Percentiles rank a stretch among this genome's conserved stretches.
phyloP scores from a whole-genome alignment of 2,329 filamentous ascomycete genomes.

The Ceratocystis cubensis region DNA sequence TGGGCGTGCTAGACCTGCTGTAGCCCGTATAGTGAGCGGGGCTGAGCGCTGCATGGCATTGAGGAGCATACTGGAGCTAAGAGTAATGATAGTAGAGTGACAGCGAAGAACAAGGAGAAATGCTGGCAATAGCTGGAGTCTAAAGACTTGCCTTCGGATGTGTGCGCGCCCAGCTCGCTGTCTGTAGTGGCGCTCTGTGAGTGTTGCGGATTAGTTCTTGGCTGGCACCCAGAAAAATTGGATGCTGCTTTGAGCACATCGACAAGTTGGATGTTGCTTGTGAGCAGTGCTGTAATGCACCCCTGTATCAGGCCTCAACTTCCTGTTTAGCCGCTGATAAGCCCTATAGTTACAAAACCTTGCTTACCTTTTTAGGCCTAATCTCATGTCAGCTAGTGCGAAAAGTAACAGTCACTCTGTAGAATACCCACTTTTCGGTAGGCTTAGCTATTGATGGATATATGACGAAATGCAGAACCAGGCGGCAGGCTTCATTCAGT shows the following conservation, averaged over 20 bases:
- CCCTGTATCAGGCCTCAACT: not conserved
- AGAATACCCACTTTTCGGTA: constrained; percentile 6
- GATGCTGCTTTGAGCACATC: not conserved
- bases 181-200: not conserved
- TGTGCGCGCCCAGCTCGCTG: not conserved
- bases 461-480: constrained; percentile 10
- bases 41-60: constrained; percentile 4
- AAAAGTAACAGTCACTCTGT: not conserved
- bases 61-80: not conserved
- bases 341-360: not conserved
- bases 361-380: not conserved
- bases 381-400: too few relatives aligned
- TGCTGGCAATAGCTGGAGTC: not conserved
- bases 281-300: not conserved
- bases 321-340: not conserved
- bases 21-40: constrained; percentile 5
- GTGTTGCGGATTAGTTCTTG: not conserved
- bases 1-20: not conserved
- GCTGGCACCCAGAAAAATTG: not conserved
- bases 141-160: too few relatives aligned
- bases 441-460: not conserved
- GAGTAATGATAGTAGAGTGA: not conserved
- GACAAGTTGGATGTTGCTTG: not conserved
- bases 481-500: not conserved
- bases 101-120: not conserved